A percentile compares a stretch with the other conserved stretches of the same genome.
phyloP scores from a whole-genome alignment of 2,329 filamentous ascomycete species.

The Amauroascus niger region DNA sequence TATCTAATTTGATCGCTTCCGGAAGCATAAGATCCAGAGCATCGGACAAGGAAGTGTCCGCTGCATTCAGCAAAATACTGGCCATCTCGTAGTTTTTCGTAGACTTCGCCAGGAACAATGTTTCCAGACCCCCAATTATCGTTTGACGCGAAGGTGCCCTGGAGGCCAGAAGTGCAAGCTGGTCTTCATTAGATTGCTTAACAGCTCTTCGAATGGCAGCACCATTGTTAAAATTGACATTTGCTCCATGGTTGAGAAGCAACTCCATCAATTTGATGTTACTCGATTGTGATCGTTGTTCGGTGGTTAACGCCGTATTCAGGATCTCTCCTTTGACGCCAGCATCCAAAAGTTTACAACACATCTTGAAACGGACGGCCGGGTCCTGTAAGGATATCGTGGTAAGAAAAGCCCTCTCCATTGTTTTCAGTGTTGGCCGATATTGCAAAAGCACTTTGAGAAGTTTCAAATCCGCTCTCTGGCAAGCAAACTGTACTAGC shows the following conservation, averaged over 20 bases:
- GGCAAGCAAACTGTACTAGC: conserved; percentile 13
- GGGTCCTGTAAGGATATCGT: conserved; percentile 12
- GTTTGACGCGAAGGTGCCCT: conserved; percentile 13
- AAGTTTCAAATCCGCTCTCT: conserved; percentile 11
- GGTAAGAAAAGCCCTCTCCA: conserved; percentile 13
- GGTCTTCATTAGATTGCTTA: conserved; percentile 14
- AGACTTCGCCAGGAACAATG: conserved; percentile 7
- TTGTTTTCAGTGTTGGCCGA: conserved; percentile 9
- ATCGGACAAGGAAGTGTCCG: conserved; percentile 8
- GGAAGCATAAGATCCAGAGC: conserved; percentile 8
- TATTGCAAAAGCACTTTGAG: conserved; percentile 16
- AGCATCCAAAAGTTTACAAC: conserved; percentile 16
- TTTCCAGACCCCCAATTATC: conserved; percentile 10
- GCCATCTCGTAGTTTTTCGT: conserved; percentile 14
- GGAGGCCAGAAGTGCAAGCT: conserved; percentile 15
- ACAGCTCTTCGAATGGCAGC: conserved; percentile 16
- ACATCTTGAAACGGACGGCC: conserved; percentile 14
- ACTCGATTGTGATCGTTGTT: conserved; percentile 11
- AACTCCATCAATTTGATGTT: conserved; percentile 15
- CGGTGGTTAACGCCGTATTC: conserved; percentile 12
- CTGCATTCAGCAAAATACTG: conserved; percentile 13
- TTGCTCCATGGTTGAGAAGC: conserved; percentile 16
- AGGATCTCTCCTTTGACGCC: conserved; percentile 16
- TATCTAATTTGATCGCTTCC: conserved; percentile 10
- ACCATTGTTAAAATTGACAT: conserved; percentile 17